Conservation (phyloP, 2,329 filamentous ascomycete genomes). For the Colletotrichum simmondsii region DNA sequence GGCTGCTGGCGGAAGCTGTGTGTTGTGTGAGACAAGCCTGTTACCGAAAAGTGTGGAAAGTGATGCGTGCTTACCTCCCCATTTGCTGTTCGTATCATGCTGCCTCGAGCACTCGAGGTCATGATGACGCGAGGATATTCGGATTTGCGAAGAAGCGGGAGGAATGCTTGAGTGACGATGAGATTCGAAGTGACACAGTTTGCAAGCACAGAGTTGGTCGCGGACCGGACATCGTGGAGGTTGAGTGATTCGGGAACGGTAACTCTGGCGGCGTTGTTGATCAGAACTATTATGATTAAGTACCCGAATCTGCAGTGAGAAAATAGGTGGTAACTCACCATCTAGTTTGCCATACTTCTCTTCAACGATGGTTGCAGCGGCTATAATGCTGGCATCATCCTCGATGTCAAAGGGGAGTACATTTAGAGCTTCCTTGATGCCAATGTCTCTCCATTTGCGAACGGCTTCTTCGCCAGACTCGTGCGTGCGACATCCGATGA, state of each 20-base stretch:
- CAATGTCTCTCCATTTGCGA: background rate
- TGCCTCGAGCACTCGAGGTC: background rate
- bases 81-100: background rate
- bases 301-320: background rate
- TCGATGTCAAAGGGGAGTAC: background rate
- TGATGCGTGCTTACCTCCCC: background rate
- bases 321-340: background rate
- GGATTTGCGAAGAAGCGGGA: background rate
- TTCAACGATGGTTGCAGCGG: background rate
- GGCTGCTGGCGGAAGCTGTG: background rate
- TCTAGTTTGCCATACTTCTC: background rate
- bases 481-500: background rate
- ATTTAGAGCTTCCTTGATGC: background rate
- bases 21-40: background rate
- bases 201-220: background rate
- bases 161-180: background rate
- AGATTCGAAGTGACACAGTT: background rate
- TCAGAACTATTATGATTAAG: background rate
- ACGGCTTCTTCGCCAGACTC: background rate
- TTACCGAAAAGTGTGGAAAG: background rate
- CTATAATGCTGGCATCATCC: background rate
- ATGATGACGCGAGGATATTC: background rate
- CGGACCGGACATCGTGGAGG: background rate
- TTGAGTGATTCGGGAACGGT: background rate
- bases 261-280: background rate